Conservation (phyloP, 306 rosid species). For the Trifolium dubium region DNA sequence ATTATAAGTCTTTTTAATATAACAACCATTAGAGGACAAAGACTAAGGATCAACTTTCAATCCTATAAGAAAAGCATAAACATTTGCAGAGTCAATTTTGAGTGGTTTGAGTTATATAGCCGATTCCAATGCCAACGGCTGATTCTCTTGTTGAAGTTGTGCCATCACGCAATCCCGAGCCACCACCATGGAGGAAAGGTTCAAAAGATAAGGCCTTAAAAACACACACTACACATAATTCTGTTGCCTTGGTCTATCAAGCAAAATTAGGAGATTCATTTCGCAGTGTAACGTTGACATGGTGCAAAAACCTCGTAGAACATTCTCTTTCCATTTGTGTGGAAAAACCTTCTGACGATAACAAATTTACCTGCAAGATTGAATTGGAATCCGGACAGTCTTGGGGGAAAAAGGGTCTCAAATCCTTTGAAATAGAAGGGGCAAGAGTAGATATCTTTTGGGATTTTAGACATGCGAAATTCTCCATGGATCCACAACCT, state of each 20-base stretch:
- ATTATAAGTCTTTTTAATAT: slow-evolving; percentile 9
- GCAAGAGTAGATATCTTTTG: slow-evolving; percentile 59
- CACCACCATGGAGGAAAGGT: slow-evolving; percentile 36
- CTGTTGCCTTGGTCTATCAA: slow-evolving; percentile 50
- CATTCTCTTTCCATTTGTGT: slow-evolving; percentile 52
- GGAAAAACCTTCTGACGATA: slow-evolving; percentile 45
- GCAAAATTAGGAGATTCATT: slow-evolving; percentile 45
- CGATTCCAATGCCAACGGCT: slow-evolving; percentile 40
- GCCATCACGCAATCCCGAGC: slow-evolving; percentile 38
- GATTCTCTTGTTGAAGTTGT: slow-evolving; percentile 34
- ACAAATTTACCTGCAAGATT: slow-evolving; percentile 51
- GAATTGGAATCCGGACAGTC: slow-evolving; percentile 54
- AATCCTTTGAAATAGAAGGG: slow-evolving; percentile 56
- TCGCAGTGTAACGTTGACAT: slow-evolving; percentile 46
- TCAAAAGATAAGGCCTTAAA: slow-evolving; percentile 10
- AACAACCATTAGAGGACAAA: slow-evolving; percentile 31
- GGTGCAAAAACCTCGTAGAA: slow-evolving; percentile 51
- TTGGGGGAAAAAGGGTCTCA: slow-evolving; percentile 75
- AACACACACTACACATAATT: slow-evolving; percentile 36
- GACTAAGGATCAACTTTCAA: slow-evolving; percentile 30
- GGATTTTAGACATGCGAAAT: slow-evolving; percentile 62
- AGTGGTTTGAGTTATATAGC: slow-evolving; percentile 10
- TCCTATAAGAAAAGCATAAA: slow-evolving; percentile 31
- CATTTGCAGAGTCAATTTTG: slow-evolving; percentile 30
- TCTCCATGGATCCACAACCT: slow-evolving; percentile 51